phyloP scores from a whole-genome alignment of 805 yeast genomes.

The Candida mattraensis region DNA sequence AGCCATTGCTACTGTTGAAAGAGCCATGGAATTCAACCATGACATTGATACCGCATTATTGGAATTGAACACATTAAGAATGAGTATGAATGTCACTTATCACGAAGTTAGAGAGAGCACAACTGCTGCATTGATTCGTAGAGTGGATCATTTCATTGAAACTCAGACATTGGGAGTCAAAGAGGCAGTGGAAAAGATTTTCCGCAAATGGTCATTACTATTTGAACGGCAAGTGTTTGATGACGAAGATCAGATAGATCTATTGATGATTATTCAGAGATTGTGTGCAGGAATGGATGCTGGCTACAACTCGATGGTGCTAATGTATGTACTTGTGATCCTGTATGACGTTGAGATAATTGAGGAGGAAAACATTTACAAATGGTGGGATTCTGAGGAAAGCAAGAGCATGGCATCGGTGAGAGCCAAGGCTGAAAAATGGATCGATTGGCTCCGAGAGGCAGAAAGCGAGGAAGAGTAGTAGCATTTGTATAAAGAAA shows the following conservation, averaged over 20 bases:
- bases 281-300: conserved; percentile 43
- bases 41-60: conserved; percentile 89
- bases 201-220: conserved; percentile 78
- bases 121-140: conserved; percentile 62
- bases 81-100: conserved; percentile 96
- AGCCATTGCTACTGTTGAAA: conserved; percentile 89
- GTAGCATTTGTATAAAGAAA: too few species aligned
- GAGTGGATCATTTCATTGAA: conserved; percentile 70
- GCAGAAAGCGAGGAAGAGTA: conserved; percentile 47
- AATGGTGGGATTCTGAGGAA: conserved; percentile 74
- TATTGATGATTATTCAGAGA: conserved; percentile 53
- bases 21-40: conserved; percentile 91
- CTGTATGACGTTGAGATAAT: conserved; percentile 81
- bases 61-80: conserved; percentile 90
- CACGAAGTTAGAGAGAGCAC: conserved; percentile 90
- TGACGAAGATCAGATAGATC: conserved; percentile 71
- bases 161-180: conserved; percentile 77
- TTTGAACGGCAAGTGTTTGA: conserved; percentile 86
- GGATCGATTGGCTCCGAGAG: conserved; percentile 83
- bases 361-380: conserved; percentile 74
- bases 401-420: conserved; percentile 42
- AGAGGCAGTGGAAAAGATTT: conserved; percentile 74
- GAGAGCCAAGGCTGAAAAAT: conserved; percentile 60
- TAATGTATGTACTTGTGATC: conserved; percentile 52
- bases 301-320: conserved; percentile 48